Evolutionary conservation across 371 early-diverging fungal genomes (phyloP).

Genomic region (Apophysomyces variabilis): DNA sequence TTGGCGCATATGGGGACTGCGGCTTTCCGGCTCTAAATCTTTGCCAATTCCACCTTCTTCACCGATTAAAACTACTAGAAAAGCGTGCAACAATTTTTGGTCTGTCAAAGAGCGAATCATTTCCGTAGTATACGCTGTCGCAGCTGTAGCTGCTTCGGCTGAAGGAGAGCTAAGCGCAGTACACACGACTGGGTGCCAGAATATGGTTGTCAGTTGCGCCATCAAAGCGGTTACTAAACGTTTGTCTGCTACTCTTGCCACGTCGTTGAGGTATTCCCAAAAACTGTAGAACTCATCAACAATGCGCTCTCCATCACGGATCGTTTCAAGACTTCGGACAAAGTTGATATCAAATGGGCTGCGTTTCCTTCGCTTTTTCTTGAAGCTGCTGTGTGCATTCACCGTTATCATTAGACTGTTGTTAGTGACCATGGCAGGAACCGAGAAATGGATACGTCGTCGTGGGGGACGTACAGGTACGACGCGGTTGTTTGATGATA

Average conservation of each 20-base stretch:
- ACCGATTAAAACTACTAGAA: conserved; percentile 48
- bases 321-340: conserved; percentile 38
- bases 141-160: conserved; percentile 45
- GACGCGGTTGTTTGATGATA: conserved; percentile 43
- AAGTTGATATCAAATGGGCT: conserved; percentile 53
- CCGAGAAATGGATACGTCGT: conserved; percentile 46
- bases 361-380: conserved; percentile 53
- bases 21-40: conserved; percentile 51
- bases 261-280: conserved; percentile 57
- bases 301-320: conserved; percentile 37
- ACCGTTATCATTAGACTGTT: conserved; percentile 51
- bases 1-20: conserved; percentile 22
- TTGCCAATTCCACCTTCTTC: conserved; percentile 57
- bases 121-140: conserved; percentile 54
- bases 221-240: conserved; percentile 51
- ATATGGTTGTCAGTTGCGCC: conserved; percentile 51
- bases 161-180: conserved; percentile 50
- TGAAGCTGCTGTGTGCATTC: conserved; percentile 50
- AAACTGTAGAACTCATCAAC: conserved; percentile 56
- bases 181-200: conserved; percentile 58
- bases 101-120: conserved; percentile 57
- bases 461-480: conserved; percentile 44
- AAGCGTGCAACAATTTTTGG: conserved; percentile 50
- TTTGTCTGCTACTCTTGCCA: conserved; percentile 53
- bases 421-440: conserved; percentile 53